phyloP scores from a whole-genome alignment of 2,329 filamentous ascomycete species.

The Fusarium hostae region DNA sequence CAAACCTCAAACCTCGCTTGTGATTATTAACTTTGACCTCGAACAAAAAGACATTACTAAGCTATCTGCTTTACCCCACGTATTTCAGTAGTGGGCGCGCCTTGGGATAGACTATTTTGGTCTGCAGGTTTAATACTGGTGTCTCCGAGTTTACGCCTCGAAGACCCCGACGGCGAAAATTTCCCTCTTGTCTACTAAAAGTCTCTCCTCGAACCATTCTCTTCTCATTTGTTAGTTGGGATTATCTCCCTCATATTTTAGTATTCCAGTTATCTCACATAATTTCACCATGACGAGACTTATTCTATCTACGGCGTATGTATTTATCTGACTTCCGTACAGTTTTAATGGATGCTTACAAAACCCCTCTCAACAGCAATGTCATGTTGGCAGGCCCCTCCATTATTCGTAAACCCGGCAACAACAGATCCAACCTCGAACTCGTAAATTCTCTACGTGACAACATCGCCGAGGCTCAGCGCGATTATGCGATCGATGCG shows the following conservation, averaged over 20 bases:
- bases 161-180: constrained; percentile 39
- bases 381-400: constrained; percentile 87
- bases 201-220: constrained; percentile 1
- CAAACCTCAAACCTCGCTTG: neutral
- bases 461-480: constrained; percentile 81
- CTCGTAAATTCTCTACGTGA: constrained; percentile 87
- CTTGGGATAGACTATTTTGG: constrained; percentile 41
- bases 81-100: constrained; percentile 15
- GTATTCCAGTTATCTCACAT: neutral
- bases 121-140: constrained; percentile 27
- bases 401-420: constrained; percentile 80
- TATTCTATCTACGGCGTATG: constrained; percentile 87
- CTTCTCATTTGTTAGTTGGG: neutral
- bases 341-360: constrained; percentile 33
- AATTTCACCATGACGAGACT: constrained; percentile 73
- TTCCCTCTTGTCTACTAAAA: constrained; percentile 30
- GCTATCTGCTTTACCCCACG: constrained; percentile 29
- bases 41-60: constrained; percentile 22
- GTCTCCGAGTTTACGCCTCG: constrained; percentile 41
- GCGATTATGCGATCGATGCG: constrained; percentile 61
- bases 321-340: constrained; percentile 34
- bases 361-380: constrained; percentile 64
- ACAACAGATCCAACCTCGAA: constrained; percentile 89
- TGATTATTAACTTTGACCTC: constrained; percentile 5
- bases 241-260: neutral